These are phyloP conservation scores for Rossbeevera mucosa DNA, from an alignment of 768 basidiomycete species.

Conservation along the genomic window DNA sequence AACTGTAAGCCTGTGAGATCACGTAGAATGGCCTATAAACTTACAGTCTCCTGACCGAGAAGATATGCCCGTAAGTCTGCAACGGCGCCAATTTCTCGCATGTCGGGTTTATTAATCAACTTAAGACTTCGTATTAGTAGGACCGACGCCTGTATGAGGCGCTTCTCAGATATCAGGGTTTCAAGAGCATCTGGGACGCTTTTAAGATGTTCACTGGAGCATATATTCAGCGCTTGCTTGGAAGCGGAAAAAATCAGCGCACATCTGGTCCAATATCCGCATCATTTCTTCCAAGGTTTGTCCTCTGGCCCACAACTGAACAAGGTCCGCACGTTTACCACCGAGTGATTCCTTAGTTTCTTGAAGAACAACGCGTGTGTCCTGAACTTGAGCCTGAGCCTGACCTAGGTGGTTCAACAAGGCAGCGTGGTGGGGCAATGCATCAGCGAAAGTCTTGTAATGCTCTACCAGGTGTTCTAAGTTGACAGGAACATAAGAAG, in stretches of 20 bases:
- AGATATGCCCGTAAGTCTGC: slow-evolving; percentile 85
- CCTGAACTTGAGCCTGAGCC: slow-evolving; percentile 70
- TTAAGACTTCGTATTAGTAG: slow-evolving; percentile 85
- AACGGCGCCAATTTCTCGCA: slow-evolving; percentile 94
- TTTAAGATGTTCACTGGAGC: slow-evolving; percentile 77
- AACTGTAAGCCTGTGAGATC: slow-evolving; percentile 9
- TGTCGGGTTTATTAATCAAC: slow-evolving; percentile 85
- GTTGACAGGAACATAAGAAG: neutral
- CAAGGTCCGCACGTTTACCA: slow-evolving; percentile 82
- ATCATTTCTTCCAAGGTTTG: slow-evolving; percentile 96
- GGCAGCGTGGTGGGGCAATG: slow-evolving; percentile 84
- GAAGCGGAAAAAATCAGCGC: slow-evolving; percentile 26
- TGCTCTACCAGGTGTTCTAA: slow-evolving; percentile 51
- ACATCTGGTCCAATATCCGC: slow-evolving; percentile 92
- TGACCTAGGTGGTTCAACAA: slow-evolving; percentile 66
- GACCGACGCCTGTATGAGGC: slow-evolving; percentile 82
- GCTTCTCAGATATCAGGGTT: slow-evolving; percentile 92
- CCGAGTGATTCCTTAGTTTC: slow-evolving; percentile 79
- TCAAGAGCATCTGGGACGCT: slow-evolving; percentile 89
- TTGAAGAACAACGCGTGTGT: slow-evolving; percentile 63
- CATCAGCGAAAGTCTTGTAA: slow-evolving; percentile 92
- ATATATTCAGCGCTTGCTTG: slow-evolving; percentile 14
- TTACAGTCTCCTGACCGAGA: slow-evolving; percentile 76
- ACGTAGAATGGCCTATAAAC: slow-evolving; percentile 25
- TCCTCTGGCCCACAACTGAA: slow-evolving; percentile 83